These are phyloP conservation scores for Cryptococcus sp. DNA, from an alignment of 1,284 basidiomycete genomes.

Conservation along the genomic window DNA sequence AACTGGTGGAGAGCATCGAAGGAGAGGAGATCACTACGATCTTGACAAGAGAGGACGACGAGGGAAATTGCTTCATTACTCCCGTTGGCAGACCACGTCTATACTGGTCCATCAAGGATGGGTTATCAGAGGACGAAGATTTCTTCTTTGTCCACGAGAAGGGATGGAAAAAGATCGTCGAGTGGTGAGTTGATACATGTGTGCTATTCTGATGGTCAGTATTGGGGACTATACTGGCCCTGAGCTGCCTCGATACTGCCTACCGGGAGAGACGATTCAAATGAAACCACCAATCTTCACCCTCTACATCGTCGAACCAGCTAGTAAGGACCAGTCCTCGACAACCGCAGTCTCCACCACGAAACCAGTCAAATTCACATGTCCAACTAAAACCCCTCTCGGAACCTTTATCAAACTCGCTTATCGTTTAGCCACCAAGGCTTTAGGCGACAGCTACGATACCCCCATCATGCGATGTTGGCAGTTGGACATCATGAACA, in stretches of 20 bases:
- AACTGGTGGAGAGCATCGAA: slow-evolving; percentile 17
- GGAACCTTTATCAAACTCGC: slow-evolving; percentile 7
- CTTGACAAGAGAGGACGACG: slow-evolving; percentile 8
- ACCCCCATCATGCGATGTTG: slow-evolving; percentile 9
- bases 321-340: slow-evolving; percentile 8
- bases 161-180: slow-evolving; percentile 65
- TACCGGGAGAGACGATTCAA: slow-evolving; percentile 58
- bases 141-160: slow-evolving; percentile 70
- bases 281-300: slow-evolving; percentile 68
- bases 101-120: slow-evolving; percentile 38
- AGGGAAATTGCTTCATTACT: slow-evolving; percentile 2
- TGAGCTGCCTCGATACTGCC: slow-evolving; percentile 54
- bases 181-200: slow-evolving; percentile 56
- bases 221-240: slow-evolving; percentile 24
- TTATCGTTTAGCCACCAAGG: slow-evolving; percentile 1
- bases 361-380: slow-evolving; percentile 11
- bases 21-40: slow-evolving; percentile 25
- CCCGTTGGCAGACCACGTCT: slow-evolving; percentile 10
- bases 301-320: slow-evolving; percentile 51
- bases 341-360: slow-evolving; percentile 2
- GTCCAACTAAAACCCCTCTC: slow-evolving; percentile 18
- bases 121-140: slow-evolving; percentile 64
- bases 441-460: slow-evolving; percentile 4
- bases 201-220: slow-evolving; percentile 40
- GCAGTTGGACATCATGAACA: neutral